A percentile compares a stretch with the other conserved stretches of the same genome.
These are phyloP conservation scores for Claviceps sorghi DNA, from an alignment of 2,329 filamentous ascomycete genomes.

Conservation along the genomic window DNA sequence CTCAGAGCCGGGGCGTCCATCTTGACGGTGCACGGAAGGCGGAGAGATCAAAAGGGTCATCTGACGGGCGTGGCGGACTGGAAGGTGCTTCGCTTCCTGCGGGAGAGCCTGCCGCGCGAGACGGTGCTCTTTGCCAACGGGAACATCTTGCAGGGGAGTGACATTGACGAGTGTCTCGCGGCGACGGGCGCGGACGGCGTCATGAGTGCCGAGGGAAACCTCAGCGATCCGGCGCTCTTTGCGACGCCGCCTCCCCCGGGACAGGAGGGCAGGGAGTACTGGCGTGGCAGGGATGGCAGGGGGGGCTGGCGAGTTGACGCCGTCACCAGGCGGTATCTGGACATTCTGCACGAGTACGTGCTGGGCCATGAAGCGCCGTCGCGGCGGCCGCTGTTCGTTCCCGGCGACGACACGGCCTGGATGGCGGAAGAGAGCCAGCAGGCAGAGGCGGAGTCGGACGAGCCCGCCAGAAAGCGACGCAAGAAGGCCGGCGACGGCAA, in stretches of 20 bases:
- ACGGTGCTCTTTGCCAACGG: slow-evolving; percentile 96
- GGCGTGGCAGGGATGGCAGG: slow-evolving; percentile 62
- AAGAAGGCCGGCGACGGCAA: slow-evolving; percentile 22
- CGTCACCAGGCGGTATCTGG: slow-evolving; percentile 72
- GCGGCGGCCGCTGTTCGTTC: slow-evolving; percentile 59
- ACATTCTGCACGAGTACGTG: slow-evolving; percentile 73
- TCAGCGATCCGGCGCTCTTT: slow-evolving; percentile 85
- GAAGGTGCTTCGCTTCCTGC: slow-evolving; percentile 65
- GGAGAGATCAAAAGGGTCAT: slow-evolving; percentile 88
- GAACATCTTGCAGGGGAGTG: slow-evolving; percentile 69
- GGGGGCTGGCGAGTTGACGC: slow-evolving; percentile 85
- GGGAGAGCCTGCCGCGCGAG: slow-evolving; percentile 69
- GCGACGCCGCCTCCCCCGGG: slow-evolving; percentile 48
- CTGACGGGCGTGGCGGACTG: slow-evolving; percentile 89
- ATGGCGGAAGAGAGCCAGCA: slow-evolving; percentile 19
- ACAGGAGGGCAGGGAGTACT: slow-evolving; percentile 65
- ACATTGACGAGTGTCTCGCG: slow-evolving; percentile 63
- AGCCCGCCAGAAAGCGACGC: slow-evolving; percentile 38
- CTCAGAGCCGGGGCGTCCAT: slow-evolving; percentile 81
- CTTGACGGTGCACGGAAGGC: slow-evolving; percentile 78
- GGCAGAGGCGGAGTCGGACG: slow-evolving; percentile 23
- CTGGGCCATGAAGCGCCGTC: slow-evolving; percentile 49
- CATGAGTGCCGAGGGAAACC: slow-evolving; percentile 92
- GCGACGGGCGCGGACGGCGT: slow-evolving; percentile 81
- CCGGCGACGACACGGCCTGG: slow-evolving; percentile 38